phyloP scores from a whole-genome alignment of 2,329 filamentous ascomycete species.

The Fusarium falciforme region DNA sequence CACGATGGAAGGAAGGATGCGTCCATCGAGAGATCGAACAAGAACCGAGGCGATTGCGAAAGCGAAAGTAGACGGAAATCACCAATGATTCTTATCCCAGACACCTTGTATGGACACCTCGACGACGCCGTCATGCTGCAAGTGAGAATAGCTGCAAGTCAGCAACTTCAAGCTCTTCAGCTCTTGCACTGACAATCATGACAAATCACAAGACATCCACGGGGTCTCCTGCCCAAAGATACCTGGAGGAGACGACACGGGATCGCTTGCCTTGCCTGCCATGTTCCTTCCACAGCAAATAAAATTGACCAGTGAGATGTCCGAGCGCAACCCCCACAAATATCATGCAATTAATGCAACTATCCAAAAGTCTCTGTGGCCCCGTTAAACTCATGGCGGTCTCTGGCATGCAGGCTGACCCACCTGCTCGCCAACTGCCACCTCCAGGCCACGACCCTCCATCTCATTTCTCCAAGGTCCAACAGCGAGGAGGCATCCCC shows the following conservation, averaged over 20 bases:
- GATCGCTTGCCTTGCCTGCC: conserved; percentile 20
- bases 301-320: conserved; percentile 20
- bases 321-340: conserved; percentile 36
- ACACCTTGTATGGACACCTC: not conserved
- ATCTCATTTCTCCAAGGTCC: conserved; percentile 1
- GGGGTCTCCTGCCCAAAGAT: not conserved
- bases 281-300: not conserved
- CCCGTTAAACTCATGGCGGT: conserved; percentile 16
- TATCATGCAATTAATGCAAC: conserved; percentile 32
- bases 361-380: conserved; percentile 12
- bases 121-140: conserved; percentile 11
- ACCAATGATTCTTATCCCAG: not conserved
- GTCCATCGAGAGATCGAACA: conserved; percentile 9
- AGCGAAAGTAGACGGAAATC: not conserved
- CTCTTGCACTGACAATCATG: not conserved
- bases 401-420: conserved; percentile 28
- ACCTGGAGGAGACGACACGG: conserved; percentile 4
- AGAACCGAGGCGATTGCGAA: not conserved
- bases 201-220: conserved; percentile 4
- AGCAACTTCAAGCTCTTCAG: not conserved
- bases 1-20: not conserved
- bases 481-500: not conserved
- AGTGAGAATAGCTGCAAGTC: conserved; percentile 14
- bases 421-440: conserved; percentile 1
- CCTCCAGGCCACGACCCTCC: conserved; percentile 12